Base-by-base conservation (phyloP, 225 moss, liverwort and hornwort species). In the Thuidium tamariscinum region DNA sequence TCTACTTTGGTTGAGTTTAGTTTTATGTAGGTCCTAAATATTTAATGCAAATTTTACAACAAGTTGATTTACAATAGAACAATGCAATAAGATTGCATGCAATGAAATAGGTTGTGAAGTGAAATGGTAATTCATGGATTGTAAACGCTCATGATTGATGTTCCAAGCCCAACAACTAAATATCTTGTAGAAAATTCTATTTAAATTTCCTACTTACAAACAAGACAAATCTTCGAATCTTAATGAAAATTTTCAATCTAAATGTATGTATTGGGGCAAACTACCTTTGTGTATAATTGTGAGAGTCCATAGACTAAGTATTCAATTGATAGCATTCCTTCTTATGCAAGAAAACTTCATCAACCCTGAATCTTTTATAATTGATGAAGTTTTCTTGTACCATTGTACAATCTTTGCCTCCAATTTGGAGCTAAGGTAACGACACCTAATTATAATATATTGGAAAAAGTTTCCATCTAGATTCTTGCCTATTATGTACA, bases 351-450 rank as follows among this genome's bases (percentile, higher is more conserved):
- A 44, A 71, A 44, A 29, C 5, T 29, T 46, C 44, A 71, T 17
- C 29, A 44, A 16, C 1, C 3, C 29, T 0, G 2, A 39, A 37
- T 23, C 4, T 3, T 39, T 25, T 39, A 2, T 14, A 0, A 0
- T 14, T 4, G 25, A 25, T 71, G 29, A 68, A 68, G 68, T 39
- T 68, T 68, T 68, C 13, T 23, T 39, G 18, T 13, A 23, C 4
- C 0, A 0, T 30, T 72, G 30, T 0, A 1, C 1, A 10, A 0
- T 48, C 30, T 46, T 0, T 11, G 6, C 27, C 0, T 11, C 30
- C 1, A 48, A 73, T 73, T 30, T 7, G 4, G 30, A 73, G 11
- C 7, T 48, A 30, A 26, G 0, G 0, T 29, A 46, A 46, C 10
- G 10, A 0, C 1, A 44, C 10, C 10, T 6, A 5, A 16, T 46